phyloP scores from a whole-genome alignment of 352 stramenopile species.

The Phytophthora pinifolia region DNA sequence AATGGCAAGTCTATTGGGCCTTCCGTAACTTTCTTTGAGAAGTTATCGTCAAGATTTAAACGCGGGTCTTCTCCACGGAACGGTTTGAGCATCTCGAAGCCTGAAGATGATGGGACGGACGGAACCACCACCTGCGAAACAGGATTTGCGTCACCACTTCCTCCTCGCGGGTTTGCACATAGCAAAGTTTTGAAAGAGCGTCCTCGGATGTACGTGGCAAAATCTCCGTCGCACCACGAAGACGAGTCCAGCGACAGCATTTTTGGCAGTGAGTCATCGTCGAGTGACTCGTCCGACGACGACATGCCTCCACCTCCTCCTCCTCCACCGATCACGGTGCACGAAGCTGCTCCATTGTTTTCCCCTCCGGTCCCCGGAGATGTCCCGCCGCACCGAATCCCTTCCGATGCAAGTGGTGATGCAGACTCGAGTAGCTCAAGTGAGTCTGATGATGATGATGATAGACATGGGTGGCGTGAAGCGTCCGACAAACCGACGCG shows the following conservation, averaged over 20 bases:
- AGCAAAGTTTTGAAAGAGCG: constrained; percentile 59
- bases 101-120: constrained; percentile 27
- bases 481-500: constrained; percentile 7
- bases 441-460: constrained; percentile 39
- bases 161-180: constrained; percentile 24
- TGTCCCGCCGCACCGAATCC: constrained; percentile 32
- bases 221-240: constrained; percentile 58
- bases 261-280: constrained; percentile 74
- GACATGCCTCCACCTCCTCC: constrained; percentile 49
- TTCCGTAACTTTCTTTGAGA: constrained; percentile 83
- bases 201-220: constrained; percentile 81
- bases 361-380: constrained; percentile 16
- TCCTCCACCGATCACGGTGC: constrained; percentile 32
- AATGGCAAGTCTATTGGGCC: constrained; percentile 34
- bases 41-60: constrained; percentile 84
- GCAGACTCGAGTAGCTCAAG: constrained; percentile 53
- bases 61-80: constrained; percentile 55
- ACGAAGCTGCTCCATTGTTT: constrained; percentile 13
- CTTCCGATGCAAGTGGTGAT: constrained; percentile 47
- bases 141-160: constrained; percentile 29
- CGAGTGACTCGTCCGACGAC: constrained; percentile 47
- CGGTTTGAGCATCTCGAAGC: constrained; percentile 19
- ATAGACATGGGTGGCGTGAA: constrained; percentile 4
- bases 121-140: constrained; percentile 11
- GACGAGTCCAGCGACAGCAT: constrained; percentile 89